A percentile compares a stretch with the other conserved stretches of the same genome.
Evolutionary conservation across 768 basidiomycete genomes (phyloP).

Genomic region (Podaxis sp.): DNA sequence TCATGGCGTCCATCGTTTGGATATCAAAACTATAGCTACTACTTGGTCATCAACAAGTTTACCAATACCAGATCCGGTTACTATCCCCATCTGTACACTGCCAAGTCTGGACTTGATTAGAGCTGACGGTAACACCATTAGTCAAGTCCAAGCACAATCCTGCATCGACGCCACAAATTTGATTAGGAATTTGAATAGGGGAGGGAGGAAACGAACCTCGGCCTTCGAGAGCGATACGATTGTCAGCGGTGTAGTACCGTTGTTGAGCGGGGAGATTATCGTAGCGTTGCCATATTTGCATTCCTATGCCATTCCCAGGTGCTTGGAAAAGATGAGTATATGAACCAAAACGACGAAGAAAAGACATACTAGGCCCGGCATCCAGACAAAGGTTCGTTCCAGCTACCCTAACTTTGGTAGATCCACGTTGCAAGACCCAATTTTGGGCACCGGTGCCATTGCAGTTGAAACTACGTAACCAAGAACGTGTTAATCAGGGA

Average conservation of each 20-base stretch:
- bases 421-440: conserved; percentile 20
- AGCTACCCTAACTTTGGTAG: conserved; percentile 18
- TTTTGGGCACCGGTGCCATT: conserved; percentile 23
- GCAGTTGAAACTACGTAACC: conserved; percentile 21
- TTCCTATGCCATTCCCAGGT: conserved; percentile 20
- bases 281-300: conserved; percentile 29
- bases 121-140: conserved; percentile 26
- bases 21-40: too few species aligned
- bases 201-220: conserved; percentile 19
- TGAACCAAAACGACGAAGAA: too few species aligned
- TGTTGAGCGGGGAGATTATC: conserved; percentile 31
- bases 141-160: conserved; percentile 30
- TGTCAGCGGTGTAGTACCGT: conserved; percentile 31
- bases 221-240: conserved; percentile 26
- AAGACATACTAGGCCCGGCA: conserved; percentile 17
- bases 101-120: conserved; percentile 32
- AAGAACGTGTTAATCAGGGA: background rate
- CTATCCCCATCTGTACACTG: conserved; percentile 26
- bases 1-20: too few species aligned
- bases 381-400: conserved; percentile 24
- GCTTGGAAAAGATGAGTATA: background rate
- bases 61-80: conserved; percentile 28
- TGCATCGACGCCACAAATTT: background rate
- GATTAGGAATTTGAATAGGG: background rate
- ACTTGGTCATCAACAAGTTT: background rate